These are phyloP conservation scores for slime mould (Dictyostelium discoideum) DNA, from an alignment of 78 protist genomes.

Conservation along the genomic window DNA sequence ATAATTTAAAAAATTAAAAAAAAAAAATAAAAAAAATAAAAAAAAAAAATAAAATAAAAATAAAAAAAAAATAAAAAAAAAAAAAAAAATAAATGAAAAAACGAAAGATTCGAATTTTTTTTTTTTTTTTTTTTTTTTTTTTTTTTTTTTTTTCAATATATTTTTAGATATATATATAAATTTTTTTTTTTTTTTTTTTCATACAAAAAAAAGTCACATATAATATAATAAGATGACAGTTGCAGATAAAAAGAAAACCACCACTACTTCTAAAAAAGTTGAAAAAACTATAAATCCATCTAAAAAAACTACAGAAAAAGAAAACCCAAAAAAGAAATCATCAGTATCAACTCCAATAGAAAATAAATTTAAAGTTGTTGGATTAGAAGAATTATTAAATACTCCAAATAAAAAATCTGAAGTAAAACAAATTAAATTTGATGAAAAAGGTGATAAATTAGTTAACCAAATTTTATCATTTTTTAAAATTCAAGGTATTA, in stretches of 20 bases:
- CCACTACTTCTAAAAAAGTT: background rate
- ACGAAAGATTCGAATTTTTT: no score
- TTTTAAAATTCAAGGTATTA: background rate
- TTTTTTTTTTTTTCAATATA: no score
- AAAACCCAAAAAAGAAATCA: background rate
- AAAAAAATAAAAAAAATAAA: no score
- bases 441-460: constrained; percentile 7
- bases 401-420: background rate
- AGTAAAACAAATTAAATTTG: background rate
- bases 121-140: no score
- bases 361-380: background rate
- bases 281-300: background rate
- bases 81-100: no score
- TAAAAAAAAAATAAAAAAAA: no score
- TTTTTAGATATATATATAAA: no score
- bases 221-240: background rate
- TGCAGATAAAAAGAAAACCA: background rate
- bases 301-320: background rate
- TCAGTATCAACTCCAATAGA: background rate
- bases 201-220: no score
- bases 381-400: background rate
- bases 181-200: no score
- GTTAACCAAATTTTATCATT: constrained; percentile 14
- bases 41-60: no score
- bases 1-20: no score